A percentile compares a stretch with the other conserved stretches of the same genome.
Conservation (phyloP, 352 stramenopile species). For the Aphanomyces cochlioides region DNA sequence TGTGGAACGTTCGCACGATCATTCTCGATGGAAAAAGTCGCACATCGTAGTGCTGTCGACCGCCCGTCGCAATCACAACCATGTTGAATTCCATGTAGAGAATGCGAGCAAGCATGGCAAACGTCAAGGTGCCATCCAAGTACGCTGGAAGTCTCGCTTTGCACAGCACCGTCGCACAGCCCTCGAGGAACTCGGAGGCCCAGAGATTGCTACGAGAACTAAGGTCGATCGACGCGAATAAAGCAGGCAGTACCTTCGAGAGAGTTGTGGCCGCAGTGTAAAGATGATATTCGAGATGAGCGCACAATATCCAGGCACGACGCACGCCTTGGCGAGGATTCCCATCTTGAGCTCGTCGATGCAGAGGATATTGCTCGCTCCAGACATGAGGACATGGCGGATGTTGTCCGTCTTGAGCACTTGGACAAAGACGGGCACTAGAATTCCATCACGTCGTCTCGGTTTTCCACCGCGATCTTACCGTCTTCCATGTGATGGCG, state of each 20-base stretch:
- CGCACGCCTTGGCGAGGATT: constrained; percentile 69
- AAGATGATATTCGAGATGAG: constrained; percentile 71
- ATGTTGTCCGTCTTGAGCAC: constrained; percentile 77
- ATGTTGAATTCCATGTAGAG: constrained; percentile 63
- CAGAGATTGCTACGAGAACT: constrained; percentile 44
- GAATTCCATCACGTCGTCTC: constrained; percentile 26
- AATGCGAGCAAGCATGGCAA: constrained; percentile 47
- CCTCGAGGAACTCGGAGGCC: constrained; percentile 62
- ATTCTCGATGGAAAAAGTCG: constrained; percentile 20
- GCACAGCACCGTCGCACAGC: constrained; percentile 54
- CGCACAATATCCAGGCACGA: constrained; percentile 65
- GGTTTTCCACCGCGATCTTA: constrained; percentile 32
- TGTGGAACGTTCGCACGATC: background rate
- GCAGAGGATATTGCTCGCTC: constrained; percentile 68
- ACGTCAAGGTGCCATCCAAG: constrained; percentile 50
- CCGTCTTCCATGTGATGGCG: constrained; percentile 64
- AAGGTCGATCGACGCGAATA: background rate
- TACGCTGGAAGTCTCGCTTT: constrained; percentile 52
- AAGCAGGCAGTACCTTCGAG: background rate
- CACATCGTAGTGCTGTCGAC: constrained; percentile 1
- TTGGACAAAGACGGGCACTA: constrained; percentile 68
- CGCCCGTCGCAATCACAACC: constrained; percentile 46
- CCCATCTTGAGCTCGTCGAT: constrained; percentile 70
- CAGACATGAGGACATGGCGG: constrained; percentile 67
- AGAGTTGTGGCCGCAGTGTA: constrained; percentile 18